Conservation (phyloP, 768 basidiomycete species). For the Suillus americanus region DNA sequence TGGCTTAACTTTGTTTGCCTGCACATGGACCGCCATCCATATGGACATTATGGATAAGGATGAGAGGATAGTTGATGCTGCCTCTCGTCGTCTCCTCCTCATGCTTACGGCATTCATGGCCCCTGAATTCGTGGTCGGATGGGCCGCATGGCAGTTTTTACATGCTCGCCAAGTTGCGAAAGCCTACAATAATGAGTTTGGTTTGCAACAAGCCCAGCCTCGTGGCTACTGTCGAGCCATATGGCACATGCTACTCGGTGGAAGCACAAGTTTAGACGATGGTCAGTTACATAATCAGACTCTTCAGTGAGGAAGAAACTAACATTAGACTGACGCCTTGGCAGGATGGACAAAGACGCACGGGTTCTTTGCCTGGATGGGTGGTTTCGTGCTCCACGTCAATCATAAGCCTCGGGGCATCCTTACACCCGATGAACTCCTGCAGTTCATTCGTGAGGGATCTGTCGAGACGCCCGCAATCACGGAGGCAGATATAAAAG, state of each 20-base stretch:
- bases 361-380: not conserved
- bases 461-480: not conserved
- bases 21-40: slow-evolving; percentile 32
- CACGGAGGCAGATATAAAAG: not conserved
- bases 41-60: slow-evolving; percentile 26
- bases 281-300: not conserved
- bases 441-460: not conserved
- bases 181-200: not conserved
- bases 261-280: not conserved
- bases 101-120: slow-evolving; percentile 18
- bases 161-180: slow-evolving; percentile 12
- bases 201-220: not conserved
- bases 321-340: not conserved
- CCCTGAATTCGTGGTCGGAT: not conserved
- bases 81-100: slow-evolving; percentile 11
- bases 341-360: not conserved
- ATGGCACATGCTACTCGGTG: not conserved
- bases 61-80: slow-evolving; percentile 2
- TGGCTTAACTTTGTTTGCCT: slow-evolving; percentile 27
- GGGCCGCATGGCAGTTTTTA: slow-evolving; percentile 17
- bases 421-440: not conserved
- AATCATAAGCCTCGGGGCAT: not conserved
- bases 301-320: not conserved
- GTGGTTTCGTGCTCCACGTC: not conserved
- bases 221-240: not conserved